These are phyloP conservation scores for Cytospora paraplurivora DNA, from an alignment of 2,329 filamentous ascomycete species.

Conservation along the genomic window DNA sequence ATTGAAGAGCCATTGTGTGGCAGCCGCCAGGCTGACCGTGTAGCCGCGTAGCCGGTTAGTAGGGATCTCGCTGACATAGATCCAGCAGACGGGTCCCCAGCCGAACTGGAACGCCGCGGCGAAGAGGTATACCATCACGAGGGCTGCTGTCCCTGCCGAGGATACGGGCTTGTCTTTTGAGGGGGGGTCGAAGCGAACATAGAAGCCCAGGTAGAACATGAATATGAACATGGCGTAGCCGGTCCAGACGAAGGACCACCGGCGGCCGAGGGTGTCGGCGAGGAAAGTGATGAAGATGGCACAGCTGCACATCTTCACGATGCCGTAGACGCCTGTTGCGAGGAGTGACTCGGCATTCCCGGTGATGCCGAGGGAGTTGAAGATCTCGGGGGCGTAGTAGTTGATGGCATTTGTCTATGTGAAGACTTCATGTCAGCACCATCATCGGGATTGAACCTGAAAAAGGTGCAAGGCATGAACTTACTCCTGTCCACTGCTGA, in stretches of 20 bases:
- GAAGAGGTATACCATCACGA: constrained; percentile 66
- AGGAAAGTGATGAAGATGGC: constrained; percentile 61
- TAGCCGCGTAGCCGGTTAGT: constrained; percentile 59
- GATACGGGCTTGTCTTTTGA: constrained; percentile 42
- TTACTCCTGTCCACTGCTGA: constrained; percentile 68
- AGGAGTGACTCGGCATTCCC: constrained; percentile 57
- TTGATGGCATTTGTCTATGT: constrained; percentile 38
- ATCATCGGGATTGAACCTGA: neutral
- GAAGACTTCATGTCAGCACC: neutral
- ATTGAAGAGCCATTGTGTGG: constrained; percentile 67
- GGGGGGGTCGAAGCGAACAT: constrained; percentile 52
- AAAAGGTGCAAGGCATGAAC: constrained; percentile 30
- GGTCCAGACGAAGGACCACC: constrained; percentile 61
- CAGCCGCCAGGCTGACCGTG: constrained; percentile 63
- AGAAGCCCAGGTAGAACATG: constrained; percentile 66
- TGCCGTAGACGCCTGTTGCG: constrained; percentile 64
- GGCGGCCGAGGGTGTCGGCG: constrained; percentile 61
- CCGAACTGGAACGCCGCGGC: constrained; percentile 62
- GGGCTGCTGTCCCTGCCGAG: constrained; percentile 53
- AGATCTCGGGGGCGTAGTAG: constrained; percentile 40
- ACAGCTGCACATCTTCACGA: constrained; percentile 62
- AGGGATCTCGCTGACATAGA: constrained; percentile 65
- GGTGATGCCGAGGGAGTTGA: constrained; percentile 40
- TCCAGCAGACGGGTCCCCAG: constrained; percentile 68
- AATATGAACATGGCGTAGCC: constrained; percentile 35